A percentile compares a stretch with the other conserved stretches of the same genome.
Conservation (phyloP, 768 basidiomycete genomes). For the Lepiota venenata region DNA sequence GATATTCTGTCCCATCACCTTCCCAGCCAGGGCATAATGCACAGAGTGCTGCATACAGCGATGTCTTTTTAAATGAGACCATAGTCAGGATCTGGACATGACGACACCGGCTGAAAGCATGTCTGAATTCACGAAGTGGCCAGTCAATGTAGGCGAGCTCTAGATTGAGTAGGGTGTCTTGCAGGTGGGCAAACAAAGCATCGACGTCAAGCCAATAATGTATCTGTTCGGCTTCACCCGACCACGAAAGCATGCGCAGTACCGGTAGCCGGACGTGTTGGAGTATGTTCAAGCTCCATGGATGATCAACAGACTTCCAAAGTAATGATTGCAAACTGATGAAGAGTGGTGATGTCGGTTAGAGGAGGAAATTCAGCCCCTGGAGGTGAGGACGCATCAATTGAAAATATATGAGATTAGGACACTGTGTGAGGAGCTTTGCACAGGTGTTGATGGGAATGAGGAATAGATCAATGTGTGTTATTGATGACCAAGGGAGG, state of each 20-base stretch:
- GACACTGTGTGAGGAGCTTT: not conserved
- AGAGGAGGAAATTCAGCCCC: no score
- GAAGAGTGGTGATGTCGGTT: not conserved
- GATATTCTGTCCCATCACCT: slow-evolving; percentile 7
- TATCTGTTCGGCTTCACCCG: not conserved
- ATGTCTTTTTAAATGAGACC: no score
- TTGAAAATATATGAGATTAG: not conserved
- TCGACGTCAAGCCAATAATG: no score
- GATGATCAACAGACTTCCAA: no score
- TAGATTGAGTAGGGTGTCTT: no score
- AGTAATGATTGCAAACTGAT: no score
- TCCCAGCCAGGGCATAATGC: slow-evolving; percentile 11
- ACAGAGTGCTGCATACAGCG: no score
- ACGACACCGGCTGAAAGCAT: no score
- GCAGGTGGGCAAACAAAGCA: no score
- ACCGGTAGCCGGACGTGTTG: not conserved
- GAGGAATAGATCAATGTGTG: not conserved
- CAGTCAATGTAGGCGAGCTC: no score
- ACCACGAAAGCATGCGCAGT: not conserved
- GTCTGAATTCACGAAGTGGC: no score
- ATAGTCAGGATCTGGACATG: no score
- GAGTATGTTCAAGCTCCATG: not conserved
- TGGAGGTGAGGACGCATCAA: not conserved
- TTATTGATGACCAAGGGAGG: not conserved
- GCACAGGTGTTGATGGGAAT: not conserved